phyloP scores from a whole-genome alignment of 1,284 basidiomycete genomes.

The Boletus smithii region DNA sequence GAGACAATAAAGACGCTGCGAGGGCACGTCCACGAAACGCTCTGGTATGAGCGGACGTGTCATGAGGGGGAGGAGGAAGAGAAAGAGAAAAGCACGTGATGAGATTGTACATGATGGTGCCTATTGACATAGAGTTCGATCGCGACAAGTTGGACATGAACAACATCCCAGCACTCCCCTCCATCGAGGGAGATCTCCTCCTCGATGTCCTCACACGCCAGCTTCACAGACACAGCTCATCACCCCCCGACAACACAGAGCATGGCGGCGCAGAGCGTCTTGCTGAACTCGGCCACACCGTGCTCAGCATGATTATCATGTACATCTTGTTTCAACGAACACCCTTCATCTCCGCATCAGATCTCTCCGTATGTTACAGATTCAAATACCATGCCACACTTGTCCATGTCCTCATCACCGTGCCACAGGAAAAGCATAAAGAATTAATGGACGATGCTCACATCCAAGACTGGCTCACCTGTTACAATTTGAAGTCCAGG shows the following conservation, averaged over 20 bases:
- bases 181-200: constrained; percentile 48
- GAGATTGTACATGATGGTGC: no score
- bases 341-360: constrained; percentile 38
- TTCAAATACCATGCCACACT: not conserved
- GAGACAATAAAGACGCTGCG: constrained; percentile 56
- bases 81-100: constrained; percentile 21
- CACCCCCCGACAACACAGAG: constrained; percentile 28
- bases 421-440: constrained; percentile 30
- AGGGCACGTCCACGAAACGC: constrained; percentile 52
- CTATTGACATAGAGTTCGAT: constrained; percentile 7
- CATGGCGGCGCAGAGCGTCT: constrained; percentile 51
- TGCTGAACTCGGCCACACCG: constrained; percentile 44
- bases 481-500: constrained; percentile 42
- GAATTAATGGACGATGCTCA: constrained; percentile 31
- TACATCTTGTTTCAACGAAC: constrained; percentile 41
- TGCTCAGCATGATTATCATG: constrained; percentile 44
- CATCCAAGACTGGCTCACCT: constrained; percentile 41
- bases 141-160: constrained; percentile 18
- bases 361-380: constrained; percentile 40
- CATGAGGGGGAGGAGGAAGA: constrained; percentile 10
- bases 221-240: constrained; percentile 21
- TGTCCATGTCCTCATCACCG: constrained; percentile 1
- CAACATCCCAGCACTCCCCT: constrained; percentile 34
- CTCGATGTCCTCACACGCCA: constrained; percentile 51
- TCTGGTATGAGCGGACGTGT: constrained; percentile 47